Base-by-base conservation (phyloP, 139 green algal species). In the Raphidocelis subcapitata region DNA sequence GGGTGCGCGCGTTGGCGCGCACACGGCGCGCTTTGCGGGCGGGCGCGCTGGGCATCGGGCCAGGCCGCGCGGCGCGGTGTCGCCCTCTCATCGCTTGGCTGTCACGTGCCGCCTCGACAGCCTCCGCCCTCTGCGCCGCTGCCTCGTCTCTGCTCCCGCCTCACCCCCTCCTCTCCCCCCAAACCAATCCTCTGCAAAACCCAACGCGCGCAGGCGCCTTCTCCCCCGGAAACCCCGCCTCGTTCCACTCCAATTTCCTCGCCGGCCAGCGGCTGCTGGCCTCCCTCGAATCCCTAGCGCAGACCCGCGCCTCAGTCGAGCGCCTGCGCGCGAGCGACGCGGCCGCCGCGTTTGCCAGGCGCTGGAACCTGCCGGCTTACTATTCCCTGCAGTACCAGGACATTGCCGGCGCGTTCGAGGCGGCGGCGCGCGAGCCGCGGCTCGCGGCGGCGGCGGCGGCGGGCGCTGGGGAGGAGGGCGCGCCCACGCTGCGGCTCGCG, bases 361-460 rank as follows among this genome's bases (percentile, higher is more conserved):
- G 86, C 20, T 99, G 95, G 95, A 98, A 98, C 79, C 79, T 96
- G 12, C 67, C 76, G 1, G 94, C 96, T 20, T 99, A 99, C 85
- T 98, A 95, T 82, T 93, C 89, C 12, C 75, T 97, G 55, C 62
- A 87, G 32, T 95, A 92, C 55, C 92, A 97, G 82, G 91, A 86
- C 12, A 79, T 84, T 2, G 83, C 83, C 69, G 80, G 70, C 31
- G 69, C 31, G 8, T 77, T 87, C 36, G 82, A 87, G 36, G 82
- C 80, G 24, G 79, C 78, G 2, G 60, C 76, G 2, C 54, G 23
- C 24, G 54, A 20, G 54, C 10, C 12, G 5, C 16, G 24, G 33
- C n/a, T 47, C 2, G 21, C 62, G 66, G 16, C 15, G 35, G 52
- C 10, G 57, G 24, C 5, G 3, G 36, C 14, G 5, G 32, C 26